Percentiles rank a stretch among this genome's conserved stretches.
Evolutionary conservation across 2,329 filamentous ascomycete genomes (phyloP).

Genomic region (Xylaria sp.): DNA sequence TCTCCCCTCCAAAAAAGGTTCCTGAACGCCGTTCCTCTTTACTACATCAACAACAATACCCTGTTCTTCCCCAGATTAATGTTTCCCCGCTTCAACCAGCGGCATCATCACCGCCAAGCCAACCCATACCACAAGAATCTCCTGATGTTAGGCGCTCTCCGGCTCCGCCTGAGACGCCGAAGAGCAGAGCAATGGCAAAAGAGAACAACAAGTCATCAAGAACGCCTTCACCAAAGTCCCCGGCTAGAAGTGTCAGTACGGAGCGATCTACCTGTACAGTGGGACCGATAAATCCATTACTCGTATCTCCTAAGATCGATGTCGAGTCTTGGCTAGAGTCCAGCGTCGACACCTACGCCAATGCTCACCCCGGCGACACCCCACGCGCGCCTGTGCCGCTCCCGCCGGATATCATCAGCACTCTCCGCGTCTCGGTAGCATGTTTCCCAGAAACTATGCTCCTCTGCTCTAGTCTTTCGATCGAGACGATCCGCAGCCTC

Average conservation of each 20-base stretch:
- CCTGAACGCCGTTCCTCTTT: conserved; percentile 32
- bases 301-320: conserved; percentile 22
- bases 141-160: conserved; percentile 1
- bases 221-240: not conserved
- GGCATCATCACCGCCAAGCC: conserved; percentile 5
- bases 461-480: conserved; percentile 55
- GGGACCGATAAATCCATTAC: conserved; percentile 12
- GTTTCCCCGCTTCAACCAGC: conserved; percentile 14
- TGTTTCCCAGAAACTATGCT: conserved; percentile 65
- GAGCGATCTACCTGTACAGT: conserved; percentile 3
- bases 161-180: not conserved
- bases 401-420: conserved; percentile 57
- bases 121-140: not conserved
- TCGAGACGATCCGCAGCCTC: conserved; percentile 61
- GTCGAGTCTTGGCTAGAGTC: conserved; percentile 33
- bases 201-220: not conserved
- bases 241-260: not conserved
- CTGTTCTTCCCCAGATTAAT: conserved; percentile 21
- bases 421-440: conserved; percentile 54
- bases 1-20: conserved; percentile 17
- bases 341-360: conserved; percentile 30
- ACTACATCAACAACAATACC: conserved; percentile 24
- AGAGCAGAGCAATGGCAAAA: not conserved
- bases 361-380: conserved; percentile 26
- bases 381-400: conserved; percentile 49